Base-by-base conservation (phyloP, 2,329 filamentous ascomycete genomes). In the Ophiostoma populinum region DNA sequence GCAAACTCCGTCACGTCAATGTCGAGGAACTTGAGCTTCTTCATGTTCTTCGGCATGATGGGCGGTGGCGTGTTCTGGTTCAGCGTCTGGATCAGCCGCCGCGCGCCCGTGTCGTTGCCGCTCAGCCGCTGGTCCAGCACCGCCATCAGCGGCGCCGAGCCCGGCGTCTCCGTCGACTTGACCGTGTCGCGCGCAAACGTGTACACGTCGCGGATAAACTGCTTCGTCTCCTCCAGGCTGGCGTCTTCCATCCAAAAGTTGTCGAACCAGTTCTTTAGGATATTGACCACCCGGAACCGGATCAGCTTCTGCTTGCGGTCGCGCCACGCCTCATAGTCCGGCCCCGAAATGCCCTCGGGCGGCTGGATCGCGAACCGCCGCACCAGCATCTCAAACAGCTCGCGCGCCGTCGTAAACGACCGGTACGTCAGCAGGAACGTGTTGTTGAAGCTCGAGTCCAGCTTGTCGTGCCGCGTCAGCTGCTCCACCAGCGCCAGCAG, bases 21-120 rank as follows among this genome's bases (percentile, higher is more conserved):
- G 51, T 98, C 90, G 37, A 95, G 61, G 59, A 98, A 95, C 56
- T 95, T 98, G 47, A 98, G 70, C 58, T 94, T 98, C 69, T 90
- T 94, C 85, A 98, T 92, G 54, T 95, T 94, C 67, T 93, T 94
- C 2, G 90, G 90, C 53, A 94, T 74, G 51, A 95, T 94, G 1
- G 90, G 83, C 24, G 79, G 62, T 4, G 90, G 87, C 1, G 81
- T 80, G 42, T 81, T 77, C 47, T 77, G 76, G 51, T 75, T 87
- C 43, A 90, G 63, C 1, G 85, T 95, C 42, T 90, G 75, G 13
- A 98, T 76, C 51, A 98, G 69, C 22, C 82, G 75, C 51, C 92
- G 86, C 8, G 77, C 78, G 15, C 81, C 77, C 12, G 79, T 79
- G 45, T 95, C 90, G 51, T 92, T 85, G 39, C 90, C 87, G 42